Percentiles rank a stretch among this genome's conserved stretches.
Evolutionary conservation across 345 rosid genomes (phyloP).

Genomic region (Corchorus capsularis): DNA sequence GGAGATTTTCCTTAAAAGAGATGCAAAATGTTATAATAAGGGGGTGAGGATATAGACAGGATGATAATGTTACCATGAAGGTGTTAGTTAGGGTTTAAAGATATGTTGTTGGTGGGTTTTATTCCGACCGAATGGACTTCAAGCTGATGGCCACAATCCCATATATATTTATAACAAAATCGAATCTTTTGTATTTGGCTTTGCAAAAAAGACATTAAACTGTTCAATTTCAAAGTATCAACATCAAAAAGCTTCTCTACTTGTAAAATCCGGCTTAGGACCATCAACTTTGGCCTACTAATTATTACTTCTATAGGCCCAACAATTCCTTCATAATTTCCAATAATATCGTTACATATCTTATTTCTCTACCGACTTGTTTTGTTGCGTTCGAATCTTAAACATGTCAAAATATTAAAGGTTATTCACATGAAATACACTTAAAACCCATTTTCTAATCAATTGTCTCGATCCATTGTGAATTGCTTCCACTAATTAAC

Average conservation of each 20-base stretch:
- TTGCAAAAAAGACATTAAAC: constrained; percentile 5
- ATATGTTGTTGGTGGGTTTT: constrained; percentile 30
- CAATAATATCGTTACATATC: no score
- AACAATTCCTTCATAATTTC: constrained; percentile 1
- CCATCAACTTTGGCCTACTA: constrained; percentile 39
- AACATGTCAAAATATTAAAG: no score
- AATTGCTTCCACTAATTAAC: constrained; percentile 16
- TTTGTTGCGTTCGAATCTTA: neutral
- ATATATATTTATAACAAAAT: neutral
- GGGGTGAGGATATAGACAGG: neutral
- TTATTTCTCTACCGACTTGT: constrained; percentile 27
- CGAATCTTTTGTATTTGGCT: constrained; percentile 19
- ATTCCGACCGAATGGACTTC: constrained; percentile 38
- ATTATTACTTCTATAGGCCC: constrained; percentile 44
- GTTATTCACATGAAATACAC: neutral
- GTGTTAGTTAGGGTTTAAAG: constrained; percentile 17
- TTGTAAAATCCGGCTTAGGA: constrained; percentile 37
- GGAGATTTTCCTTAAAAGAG: neutral
- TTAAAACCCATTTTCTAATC: neutral
- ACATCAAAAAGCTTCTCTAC: constrained; percentile 34
- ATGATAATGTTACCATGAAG: neutral
- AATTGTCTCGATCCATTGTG: neutral
- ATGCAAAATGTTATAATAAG: neutral
- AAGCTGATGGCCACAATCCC: neutral
- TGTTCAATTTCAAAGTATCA: constrained; percentile 6